Conservation (phyloP, 345 rosid genomes). For the Toxicodendron radicans region DNA sequence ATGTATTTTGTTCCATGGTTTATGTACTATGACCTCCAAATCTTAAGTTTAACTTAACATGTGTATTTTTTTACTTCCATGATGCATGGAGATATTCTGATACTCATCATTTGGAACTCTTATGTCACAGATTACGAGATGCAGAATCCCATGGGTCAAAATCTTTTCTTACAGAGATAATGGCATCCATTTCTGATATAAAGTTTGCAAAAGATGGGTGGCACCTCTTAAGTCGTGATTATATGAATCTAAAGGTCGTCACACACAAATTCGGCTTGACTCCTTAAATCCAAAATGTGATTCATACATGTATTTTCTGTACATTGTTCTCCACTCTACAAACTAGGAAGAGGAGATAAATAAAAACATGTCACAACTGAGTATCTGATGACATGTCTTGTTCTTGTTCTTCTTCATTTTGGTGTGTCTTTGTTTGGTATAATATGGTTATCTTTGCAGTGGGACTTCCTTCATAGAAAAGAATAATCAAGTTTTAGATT, state of each 20-base stretch:
- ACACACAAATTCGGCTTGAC: not conserved
- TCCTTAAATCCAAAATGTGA: conserved; percentile 16
- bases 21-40: not conserved
- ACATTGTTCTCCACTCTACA: conserved; percentile 9
- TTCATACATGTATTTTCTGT: conserved; percentile 4
- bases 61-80: not conserved
- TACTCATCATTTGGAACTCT: conserved; percentile 21
- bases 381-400: conserved; percentile 3
- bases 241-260: conserved; percentile 62
- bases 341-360: not conserved
- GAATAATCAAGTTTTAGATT: not conserved
- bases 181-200: conserved; percentile 59
- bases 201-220: conserved; percentile 56
- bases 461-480: not conserved
- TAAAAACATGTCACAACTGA: not conserved
- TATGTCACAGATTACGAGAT: conserved; percentile 53
- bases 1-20: not conserved
- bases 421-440: not conserved
- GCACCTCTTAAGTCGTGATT: conserved; percentile 63
- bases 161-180: conserved; percentile 63
- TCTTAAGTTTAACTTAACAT: conserved; percentile 4
- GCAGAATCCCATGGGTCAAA: conserved; percentile 40
- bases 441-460: not conserved
- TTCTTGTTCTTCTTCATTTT: not conserved
- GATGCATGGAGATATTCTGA: conserved; percentile 15